Evolutionary conservation across 257 asterid species (phyloP), one percentile per base, ranked within the genome.

Genomic region (Solanum ossicruentum): DNA sequence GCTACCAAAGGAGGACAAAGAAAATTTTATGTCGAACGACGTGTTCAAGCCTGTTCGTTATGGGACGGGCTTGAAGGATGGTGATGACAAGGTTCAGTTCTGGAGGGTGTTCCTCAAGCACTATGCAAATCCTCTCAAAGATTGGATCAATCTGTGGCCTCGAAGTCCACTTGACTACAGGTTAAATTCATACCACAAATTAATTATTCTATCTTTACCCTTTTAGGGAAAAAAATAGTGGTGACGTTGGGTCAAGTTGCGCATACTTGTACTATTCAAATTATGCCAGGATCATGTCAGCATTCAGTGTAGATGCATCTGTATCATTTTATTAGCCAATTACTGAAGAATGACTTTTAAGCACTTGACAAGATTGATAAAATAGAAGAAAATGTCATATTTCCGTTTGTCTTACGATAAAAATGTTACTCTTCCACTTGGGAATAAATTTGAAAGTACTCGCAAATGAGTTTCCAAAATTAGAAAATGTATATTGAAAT

Each of bases 31-130:
- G 90, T 90, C 93, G 0, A 86, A 69, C 69, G 93, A 90, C 43
- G 88, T 89, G 36, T 84, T 85, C 70, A 84, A 83, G 8, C 91
- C 91, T 0, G 89, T 91, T 16, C 85, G 93, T 13, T 93, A 91
- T 36, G 88, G 93, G 4, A 84, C 91, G 7, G 85, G 93, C 80
- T 12, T 91, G 1, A 90, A 85, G 52, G 93, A 90, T 54, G 91
- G 91, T 10, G 83, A 43, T 2, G 94, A 90, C 73, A 84, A 83
- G 84, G 82, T 85, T 52, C 91, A 86, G 15, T 87, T 80, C 18
- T 88, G 92, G 93, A 90, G 94, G 87, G 77, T 83, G 4, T 87
- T 93, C 75, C 96, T 93, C 84, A 91, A 93, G 82, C 93, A 90
- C 32, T 90, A 90, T 73, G 89, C 94, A 20, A 85, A 88, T 85